phyloP scores from a whole-genome alignment of 176 grass and related monocot species.

The Carex pumila region DNA sequence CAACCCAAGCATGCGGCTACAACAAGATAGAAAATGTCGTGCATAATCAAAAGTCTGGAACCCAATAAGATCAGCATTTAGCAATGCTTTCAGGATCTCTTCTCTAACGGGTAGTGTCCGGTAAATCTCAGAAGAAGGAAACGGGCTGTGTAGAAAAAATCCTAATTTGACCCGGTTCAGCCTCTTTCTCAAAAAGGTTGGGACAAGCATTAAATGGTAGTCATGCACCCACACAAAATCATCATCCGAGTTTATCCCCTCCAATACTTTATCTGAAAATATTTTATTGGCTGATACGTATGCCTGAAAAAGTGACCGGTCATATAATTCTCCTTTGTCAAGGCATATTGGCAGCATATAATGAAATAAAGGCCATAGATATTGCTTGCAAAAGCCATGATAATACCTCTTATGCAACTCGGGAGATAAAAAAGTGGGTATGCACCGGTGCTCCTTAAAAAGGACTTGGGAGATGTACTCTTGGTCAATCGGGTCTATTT shows the following conservation, averaged over 20 bases:
- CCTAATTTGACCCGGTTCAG: constrained; percentile 71
- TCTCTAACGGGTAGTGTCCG: constrained; percentile 88
- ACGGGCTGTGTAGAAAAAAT: constrained; percentile 81
- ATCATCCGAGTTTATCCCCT: constrained; percentile 90
- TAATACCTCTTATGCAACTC: constrained; percentile 71
- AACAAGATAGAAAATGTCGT: constrained; percentile 85
- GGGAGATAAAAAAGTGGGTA: constrained; percentile 59
- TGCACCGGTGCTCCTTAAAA: constrained; percentile 51
- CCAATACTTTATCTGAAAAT: constrained; percentile 89
- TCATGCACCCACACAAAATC: constrained; percentile 96
- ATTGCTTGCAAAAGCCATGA: constrained; percentile 93
- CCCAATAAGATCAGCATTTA: constrained; percentile 93
- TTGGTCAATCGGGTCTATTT: constrained; percentile 60
- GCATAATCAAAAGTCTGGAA: constrained; percentile 98
- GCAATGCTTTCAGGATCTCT: constrained; percentile 78
- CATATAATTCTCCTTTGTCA: constrained; percentile 82
- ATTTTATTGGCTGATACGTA: constrained; percentile 85
- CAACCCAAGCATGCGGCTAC: constrained; percentile 74
- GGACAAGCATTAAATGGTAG: constrained; percentile 96
- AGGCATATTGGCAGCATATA: constrained; percentile 93
- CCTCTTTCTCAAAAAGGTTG: constrained; percentile 81
- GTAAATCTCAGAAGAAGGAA: constrained; percentile 85
- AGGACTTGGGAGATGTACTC: constrained; percentile 60
- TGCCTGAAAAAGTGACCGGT: constrained; percentile 70
- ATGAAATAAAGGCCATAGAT: constrained; percentile 89